Evolutionary conservation across 2,329 filamentous ascomycete genomes (phyloP), one percentile per base, ranked within the genome.

Genomic region (Phoma sp.): DNA sequence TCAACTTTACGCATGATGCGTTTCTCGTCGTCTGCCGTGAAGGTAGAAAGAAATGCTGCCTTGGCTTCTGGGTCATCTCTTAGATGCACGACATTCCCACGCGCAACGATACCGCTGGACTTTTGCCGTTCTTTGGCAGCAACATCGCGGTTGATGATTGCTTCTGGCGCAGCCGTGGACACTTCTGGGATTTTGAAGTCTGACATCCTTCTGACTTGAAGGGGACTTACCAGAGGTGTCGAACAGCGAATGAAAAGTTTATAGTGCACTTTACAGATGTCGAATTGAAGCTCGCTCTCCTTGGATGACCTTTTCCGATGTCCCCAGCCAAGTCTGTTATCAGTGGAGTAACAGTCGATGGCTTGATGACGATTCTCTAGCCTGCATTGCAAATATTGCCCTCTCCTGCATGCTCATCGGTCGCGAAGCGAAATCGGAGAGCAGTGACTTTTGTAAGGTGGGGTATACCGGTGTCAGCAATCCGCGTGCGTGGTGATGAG

Each of bases 1-100:
- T 69, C 56, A 4, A 69, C 61, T 33, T 69, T 69, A 9, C 54
- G 45, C 62, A 69, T 67, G 36, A 67, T 66, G 1, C 33, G 56
- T 45, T 66, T 65, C 40, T 67, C 64, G 15, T 68, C 65, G 2
- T 56, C 61, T 3, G 62, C 59, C 1, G 62, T 60, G 25, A 68
- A 68, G 6, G 60, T 59, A 21, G 65, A 37, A 7, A 68, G 53
- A 21, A 65, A 65, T 1, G 60, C 58, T 7, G 54, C 61, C 35
- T 66, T 68, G 4, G 62, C 61, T 25, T 65, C 58, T 13, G 62
- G 62, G 38, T 62, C 60, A 55, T 64, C 62, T 36, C 62, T 43
- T 19, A 64, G 40, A 19, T 64, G 56, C 27, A 62, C 55, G 10
- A 58, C 48, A 50, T 61, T 38, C 21, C 57, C 62, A 9, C 62